Conservation (phyloP, 257 asterid genomes). For the Nicotiana obtusifolia region DNA sequence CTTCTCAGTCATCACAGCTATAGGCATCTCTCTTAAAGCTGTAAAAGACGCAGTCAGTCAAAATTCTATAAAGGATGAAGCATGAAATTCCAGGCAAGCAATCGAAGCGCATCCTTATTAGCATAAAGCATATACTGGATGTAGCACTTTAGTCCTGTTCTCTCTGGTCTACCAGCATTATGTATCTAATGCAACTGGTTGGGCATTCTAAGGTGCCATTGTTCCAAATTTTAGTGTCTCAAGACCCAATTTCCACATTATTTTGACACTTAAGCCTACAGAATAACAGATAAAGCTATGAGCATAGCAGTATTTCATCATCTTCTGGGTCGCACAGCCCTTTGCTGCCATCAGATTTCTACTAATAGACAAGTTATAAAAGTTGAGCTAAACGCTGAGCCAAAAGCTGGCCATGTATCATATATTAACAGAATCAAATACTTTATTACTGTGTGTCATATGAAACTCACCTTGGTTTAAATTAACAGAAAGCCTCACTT, state of each 20-base stretch:
- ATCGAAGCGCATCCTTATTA: neutral
- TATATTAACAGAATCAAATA: too few species aligned
- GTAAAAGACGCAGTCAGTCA: slow-evolving; percentile 25
- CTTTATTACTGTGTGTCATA: too few species aligned
- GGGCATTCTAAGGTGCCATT: neutral
- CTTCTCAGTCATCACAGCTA: slow-evolving; percentile 71
- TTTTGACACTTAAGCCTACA: neutral
- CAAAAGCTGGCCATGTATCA: too few species aligned
- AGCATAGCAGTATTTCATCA: neutral
- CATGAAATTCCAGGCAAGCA: neutral
- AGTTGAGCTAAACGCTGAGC: too few species aligned
- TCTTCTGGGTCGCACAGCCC: neutral
- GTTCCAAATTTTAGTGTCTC: neutral
- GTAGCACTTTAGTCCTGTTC: neutral
- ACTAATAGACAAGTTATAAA: too few species aligned
- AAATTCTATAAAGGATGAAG: neutral
- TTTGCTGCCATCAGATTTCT: neutral
- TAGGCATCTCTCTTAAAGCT: slow-evolving; percentile 84
- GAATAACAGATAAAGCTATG: neutral
- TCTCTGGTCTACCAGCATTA: neutral
- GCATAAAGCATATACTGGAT: neutral
- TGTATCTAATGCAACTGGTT: too few species aligned
- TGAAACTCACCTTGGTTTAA: too few species aligned
- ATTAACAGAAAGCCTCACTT: too few species aligned
- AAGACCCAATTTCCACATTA: neutral